These are phyloP conservation scores for Agapanthus africanus DNA, from an alignment of 106 monocot species.

Conservation along the genomic window DNA sequence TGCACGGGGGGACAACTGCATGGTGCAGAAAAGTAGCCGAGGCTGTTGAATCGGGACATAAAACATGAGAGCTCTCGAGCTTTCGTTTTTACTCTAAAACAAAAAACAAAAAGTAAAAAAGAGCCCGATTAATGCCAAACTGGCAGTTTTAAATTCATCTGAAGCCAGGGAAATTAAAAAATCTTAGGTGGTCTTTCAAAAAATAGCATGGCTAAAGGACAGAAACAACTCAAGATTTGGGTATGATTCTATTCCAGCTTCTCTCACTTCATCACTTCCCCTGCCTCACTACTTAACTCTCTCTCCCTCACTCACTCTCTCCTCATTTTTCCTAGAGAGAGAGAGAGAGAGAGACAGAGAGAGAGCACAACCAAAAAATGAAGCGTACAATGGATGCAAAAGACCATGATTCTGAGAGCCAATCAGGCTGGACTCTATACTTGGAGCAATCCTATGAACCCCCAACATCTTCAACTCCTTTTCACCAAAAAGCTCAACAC, in stretches of 20 bases:
- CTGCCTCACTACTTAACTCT: not conserved
- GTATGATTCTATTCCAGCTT: slow-evolving; percentile 21
- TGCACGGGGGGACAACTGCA: too few species aligned
- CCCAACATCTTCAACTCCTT: not conserved
- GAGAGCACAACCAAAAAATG: not conserved
- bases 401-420: slow-evolving; percentile 52
- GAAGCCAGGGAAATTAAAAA: slow-evolving; percentile 17
- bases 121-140: slow-evolving; percentile 32
- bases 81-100: too few species aligned
- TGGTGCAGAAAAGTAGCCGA: too few species aligned
- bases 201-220: slow-evolving; percentile 31
- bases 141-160: slow-evolving; percentile 47
- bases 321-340: too few species aligned
- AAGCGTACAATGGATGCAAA: slow-evolving; percentile 23
- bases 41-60: too few species aligned
- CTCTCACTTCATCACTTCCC: not conserved
- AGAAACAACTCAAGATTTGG: slow-evolving; percentile 45
- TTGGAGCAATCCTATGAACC: slow-evolving; percentile 40
- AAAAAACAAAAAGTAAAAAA: too few species aligned
- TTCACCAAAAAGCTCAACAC: not conserved
- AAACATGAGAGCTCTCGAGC: too few species aligned
- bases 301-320: not conserved
- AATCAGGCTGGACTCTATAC: slow-evolving; percentile 93
- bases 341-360: too few species aligned
- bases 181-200: not conserved